Evolutionary conservation across 495 filamentous ascomycete genomes (phyloP).

Genomic region (Aspergillus wentii): DNA sequence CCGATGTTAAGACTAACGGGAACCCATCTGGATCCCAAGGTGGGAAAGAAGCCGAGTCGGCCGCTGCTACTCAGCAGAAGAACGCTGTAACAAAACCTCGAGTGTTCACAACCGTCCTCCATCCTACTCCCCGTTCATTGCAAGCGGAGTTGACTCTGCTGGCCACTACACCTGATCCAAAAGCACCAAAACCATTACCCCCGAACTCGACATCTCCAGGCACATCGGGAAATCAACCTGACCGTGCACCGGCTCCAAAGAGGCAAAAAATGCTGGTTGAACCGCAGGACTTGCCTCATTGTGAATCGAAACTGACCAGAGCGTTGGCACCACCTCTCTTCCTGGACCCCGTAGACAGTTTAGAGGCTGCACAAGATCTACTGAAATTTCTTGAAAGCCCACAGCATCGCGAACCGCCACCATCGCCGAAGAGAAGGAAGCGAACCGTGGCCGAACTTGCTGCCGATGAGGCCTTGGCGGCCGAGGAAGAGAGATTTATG

Average conservation of each 20-base stretch:
- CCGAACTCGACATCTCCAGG: constrained; percentile 53
- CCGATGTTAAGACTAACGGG: constrained; percentile 20
- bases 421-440: constrained; percentile 84
- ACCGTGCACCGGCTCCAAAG: constrained; percentile 55
- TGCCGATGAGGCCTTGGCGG: constrained; percentile 86
- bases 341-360: constrained; percentile 65
- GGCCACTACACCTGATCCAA: constrained; percentile 62
- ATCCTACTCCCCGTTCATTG: constrained; percentile 71
- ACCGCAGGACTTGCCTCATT: constrained; percentile 60
- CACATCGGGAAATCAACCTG: constrained; percentile 49
- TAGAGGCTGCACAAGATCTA: constrained; percentile 61
- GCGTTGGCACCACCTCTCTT: constrained; percentile 69
- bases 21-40: constrained; percentile 31
- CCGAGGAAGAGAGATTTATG: constrained; percentile 86
- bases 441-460: constrained; percentile 90
- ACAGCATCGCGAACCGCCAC: constrained; percentile 67
- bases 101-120: constrained; percentile 75
- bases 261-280: constrained; percentile 76
- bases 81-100: constrained; percentile 49
- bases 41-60: constrained; percentile 41
- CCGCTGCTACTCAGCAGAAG: constrained; percentile 40
- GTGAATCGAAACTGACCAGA: constrained; percentile 66
- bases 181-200: constrained; percentile 37
- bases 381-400: constrained; percentile 69
- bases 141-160: constrained; percentile 72